Conservation (phyloP, 2,329 filamentous ascomycete species). For the Coniochaeta prunicola region DNA sequence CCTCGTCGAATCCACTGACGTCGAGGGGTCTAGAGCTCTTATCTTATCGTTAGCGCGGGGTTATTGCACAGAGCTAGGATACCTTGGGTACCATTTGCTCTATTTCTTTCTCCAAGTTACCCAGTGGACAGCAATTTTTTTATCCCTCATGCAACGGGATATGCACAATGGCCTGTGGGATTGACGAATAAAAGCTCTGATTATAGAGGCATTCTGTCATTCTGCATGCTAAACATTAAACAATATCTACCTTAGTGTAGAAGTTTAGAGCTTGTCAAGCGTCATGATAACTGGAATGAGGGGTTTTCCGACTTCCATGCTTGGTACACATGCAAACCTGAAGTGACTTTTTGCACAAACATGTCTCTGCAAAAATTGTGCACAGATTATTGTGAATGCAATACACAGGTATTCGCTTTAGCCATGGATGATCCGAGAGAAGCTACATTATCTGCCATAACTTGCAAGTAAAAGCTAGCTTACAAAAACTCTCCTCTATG, state of each 20-base stretch:
- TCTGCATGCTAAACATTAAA: not conserved
- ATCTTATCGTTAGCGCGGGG: constrained; percentile 1
- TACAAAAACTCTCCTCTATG: not conserved
- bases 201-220: not conserved
- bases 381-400: too few species aligned
- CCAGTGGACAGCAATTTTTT: not conserved
- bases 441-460: not conserved
- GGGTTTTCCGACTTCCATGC: not conserved
- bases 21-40: not conserved
- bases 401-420: too few species aligned
- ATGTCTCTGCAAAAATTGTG: too few species aligned
- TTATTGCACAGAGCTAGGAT: not conserved
- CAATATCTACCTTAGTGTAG: not conserved
- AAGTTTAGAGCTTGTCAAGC: not conserved
- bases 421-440: too few species aligned
- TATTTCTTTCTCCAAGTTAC: not conserved
- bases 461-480: not conserved
- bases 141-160: not conserved
- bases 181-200: not conserved
- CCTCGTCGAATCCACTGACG: not conserved
- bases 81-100: not conserved
- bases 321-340: not conserved
- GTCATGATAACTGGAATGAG: not conserved
- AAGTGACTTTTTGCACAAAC: not conserved
- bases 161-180: not conserved